Conservation (phyloP, 805 yeast genomes). For the Cyberlindnera mississippiensis region DNA sequence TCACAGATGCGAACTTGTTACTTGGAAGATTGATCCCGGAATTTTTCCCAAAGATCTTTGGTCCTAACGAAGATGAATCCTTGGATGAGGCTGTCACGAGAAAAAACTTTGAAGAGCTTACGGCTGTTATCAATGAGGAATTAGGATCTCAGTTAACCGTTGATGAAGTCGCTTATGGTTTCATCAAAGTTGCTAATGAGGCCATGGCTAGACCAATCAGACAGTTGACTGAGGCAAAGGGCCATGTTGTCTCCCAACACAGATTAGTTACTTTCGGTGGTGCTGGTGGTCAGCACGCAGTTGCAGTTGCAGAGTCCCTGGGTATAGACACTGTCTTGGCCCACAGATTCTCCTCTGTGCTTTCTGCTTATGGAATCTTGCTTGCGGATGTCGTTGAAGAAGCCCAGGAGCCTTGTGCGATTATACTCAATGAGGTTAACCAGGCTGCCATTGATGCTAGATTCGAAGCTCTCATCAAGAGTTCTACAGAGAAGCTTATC, state of each 20-base stretch:
- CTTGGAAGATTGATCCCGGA: slow-evolving; percentile 40
- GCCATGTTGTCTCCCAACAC: slow-evolving; percentile 62
- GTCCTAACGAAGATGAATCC: slow-evolving; percentile 39
- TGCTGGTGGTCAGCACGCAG: slow-evolving; percentile 91
- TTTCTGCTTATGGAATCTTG: slow-evolving; percentile 87
- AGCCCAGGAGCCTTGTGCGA: slow-evolving; percentile 67
- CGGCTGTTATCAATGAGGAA: slow-evolving; percentile 51
- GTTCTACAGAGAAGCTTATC: slow-evolving; percentile 38
- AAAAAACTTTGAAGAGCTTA: slow-evolving; percentile 47
- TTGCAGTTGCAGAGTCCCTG: slow-evolving; percentile 65
- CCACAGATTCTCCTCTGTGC: slow-evolving; percentile 77
- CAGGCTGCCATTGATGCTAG: slow-evolving; percentile 37
- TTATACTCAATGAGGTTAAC: slow-evolving; percentile 34
- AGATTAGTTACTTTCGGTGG: slow-evolving; percentile 85
- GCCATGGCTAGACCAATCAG: slow-evolving; percentile 90
- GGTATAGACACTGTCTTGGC: slow-evolving; percentile 67
- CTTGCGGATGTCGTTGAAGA: slow-evolving; percentile 84
- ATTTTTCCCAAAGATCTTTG: slow-evolving; percentile 43
- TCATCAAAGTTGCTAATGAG: slow-evolving; percentile 78
- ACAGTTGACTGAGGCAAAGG: slow-evolving; percentile 80
- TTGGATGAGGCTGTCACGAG: slow-evolving; percentile 36
- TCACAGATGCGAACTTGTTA: slow-evolving; percentile 44
- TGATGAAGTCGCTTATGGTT: slow-evolving; percentile 76
- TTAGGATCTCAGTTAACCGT: slow-evolving; percentile 39
- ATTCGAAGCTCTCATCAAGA: slow-evolving; percentile 40